Conservation (phyloP, 2,329 filamentous ascomycete species). For the Coniochaeta prunicola region DNA sequence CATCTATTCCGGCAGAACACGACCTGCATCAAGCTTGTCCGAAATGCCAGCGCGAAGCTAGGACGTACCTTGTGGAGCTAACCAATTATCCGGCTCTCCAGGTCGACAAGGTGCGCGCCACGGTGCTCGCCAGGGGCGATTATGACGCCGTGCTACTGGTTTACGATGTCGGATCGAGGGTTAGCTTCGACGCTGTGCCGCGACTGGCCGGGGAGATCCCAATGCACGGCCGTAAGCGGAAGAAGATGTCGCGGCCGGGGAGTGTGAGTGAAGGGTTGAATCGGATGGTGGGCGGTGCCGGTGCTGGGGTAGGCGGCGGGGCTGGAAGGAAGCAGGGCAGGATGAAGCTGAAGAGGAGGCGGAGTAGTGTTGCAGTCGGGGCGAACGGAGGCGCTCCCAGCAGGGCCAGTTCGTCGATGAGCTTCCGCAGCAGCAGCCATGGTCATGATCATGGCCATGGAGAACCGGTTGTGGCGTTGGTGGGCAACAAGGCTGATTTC, state of each 20-base stretch:
- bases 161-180: conserved; percentile 18
- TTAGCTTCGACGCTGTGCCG: conserved; percentile 12
- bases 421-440: conserved; percentile 4
- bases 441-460: conserved; percentile 2
- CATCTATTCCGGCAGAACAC: not conserved
- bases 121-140: conserved; percentile 12
- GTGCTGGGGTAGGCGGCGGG: not conserved
- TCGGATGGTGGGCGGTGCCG: not conserved
- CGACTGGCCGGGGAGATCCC: conserved; percentile 16
- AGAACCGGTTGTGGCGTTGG: conserved; percentile 52
- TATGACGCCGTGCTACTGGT: conserved; percentile 22
- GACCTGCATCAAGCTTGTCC: conserved; percentile 1
- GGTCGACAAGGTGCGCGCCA: conserved; percentile 8
- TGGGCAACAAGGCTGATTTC: conserved; percentile 63
- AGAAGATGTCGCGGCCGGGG: not conserved
- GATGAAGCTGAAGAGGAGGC: not conserved
- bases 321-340: not conserved
- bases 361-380: conserved; percentile 4
- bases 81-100: conserved; percentile 21
- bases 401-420: not conserved
- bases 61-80: conserved; percentile 19
- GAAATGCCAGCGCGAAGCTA: conserved; percentile 10
- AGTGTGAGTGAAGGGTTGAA: not conserved
- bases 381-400: not conserved
- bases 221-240: conserved; percentile 6